Percentiles rank a stretch among this genome's conserved stretches.
Conservation (phyloP, 305 asterid genomes). For the Fraxinus sp. region DNA sequence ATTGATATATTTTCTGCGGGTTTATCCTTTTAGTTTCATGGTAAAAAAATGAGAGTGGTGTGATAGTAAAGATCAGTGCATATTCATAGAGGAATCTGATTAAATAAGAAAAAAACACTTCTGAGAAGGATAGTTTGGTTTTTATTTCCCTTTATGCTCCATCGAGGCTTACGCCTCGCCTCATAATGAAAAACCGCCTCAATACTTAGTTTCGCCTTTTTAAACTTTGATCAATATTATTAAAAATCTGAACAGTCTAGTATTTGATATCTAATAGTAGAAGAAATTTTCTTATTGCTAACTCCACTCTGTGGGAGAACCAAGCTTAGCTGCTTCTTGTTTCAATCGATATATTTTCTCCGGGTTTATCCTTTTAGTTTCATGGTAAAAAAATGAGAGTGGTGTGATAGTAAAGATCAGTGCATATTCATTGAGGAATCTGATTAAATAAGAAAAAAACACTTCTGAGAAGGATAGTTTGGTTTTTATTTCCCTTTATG, state of each 20-base stretch:
- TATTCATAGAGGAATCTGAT: not conserved
- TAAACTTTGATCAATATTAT: conserved; percentile 1
- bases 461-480: not conserved
- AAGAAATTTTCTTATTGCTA: not conserved
- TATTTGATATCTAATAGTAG: not conserved
- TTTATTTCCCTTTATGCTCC: not conserved
- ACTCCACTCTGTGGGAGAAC: not conserved
- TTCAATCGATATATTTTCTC: not conserved
- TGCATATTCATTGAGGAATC: not conserved
- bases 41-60: not conserved
- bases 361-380: not conserved
- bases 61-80: not conserved
- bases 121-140: not conserved
- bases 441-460: not conserved
- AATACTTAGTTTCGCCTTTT: too few relatives aligned
- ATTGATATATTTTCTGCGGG: not conserved
- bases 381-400: not conserved
- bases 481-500: not conserved
- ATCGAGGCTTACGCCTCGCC: too few relatives aligned
- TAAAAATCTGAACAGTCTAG: not conserved
- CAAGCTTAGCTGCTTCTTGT: not conserved
- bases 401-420: not conserved
- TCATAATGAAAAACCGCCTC: too few relatives aligned
- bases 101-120: not conserved
- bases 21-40: not conserved